phyloP scores from a whole-genome alignment of 257 asterid species.

The Rauvolfia tetraphylla region DNA sequence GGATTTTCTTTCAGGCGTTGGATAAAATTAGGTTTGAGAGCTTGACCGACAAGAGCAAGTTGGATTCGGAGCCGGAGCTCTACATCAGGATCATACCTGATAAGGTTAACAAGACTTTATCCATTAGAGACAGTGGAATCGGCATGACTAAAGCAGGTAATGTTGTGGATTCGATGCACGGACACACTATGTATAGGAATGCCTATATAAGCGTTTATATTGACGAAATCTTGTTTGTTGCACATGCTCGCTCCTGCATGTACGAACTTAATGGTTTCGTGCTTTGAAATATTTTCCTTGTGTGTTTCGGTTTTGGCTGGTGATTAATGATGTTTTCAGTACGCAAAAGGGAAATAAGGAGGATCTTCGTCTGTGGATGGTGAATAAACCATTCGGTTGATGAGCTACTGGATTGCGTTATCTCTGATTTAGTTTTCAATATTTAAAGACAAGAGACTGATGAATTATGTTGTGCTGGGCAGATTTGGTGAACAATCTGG shows the following conservation, averaged over 20 bases:
- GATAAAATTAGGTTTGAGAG: constrained; percentile 46
- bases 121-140: constrained; percentile 42
- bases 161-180: not conserved
- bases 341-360: too few relatives aligned
- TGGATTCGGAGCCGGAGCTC: constrained; percentile 45
- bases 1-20: constrained; percentile 17
- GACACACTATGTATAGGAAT: too few relatives aligned
- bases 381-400: too few relatives aligned
- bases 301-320: too few relatives aligned
- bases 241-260: not conserved
- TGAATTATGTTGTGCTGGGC: not conserved
- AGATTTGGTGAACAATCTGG: constrained; percentile 51
- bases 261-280: not conserved
- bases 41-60: constrained; percentile 43
- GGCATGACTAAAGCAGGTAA: constrained; percentile 52
- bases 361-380: too few relatives aligned
- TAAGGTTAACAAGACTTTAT: constrained; percentile 45
- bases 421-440: too few relatives aligned
- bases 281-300: not conserved
- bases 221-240: not conserved
- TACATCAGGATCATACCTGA: constrained; percentile 42
- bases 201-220: not conserved
- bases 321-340: too few relatives aligned
- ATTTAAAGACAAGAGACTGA: too few relatives aligned
- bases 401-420: too few relatives aligned